Conservation (phyloP, 2,329 filamentous ascomycete species). For the Sporothrix globosa region DNA sequence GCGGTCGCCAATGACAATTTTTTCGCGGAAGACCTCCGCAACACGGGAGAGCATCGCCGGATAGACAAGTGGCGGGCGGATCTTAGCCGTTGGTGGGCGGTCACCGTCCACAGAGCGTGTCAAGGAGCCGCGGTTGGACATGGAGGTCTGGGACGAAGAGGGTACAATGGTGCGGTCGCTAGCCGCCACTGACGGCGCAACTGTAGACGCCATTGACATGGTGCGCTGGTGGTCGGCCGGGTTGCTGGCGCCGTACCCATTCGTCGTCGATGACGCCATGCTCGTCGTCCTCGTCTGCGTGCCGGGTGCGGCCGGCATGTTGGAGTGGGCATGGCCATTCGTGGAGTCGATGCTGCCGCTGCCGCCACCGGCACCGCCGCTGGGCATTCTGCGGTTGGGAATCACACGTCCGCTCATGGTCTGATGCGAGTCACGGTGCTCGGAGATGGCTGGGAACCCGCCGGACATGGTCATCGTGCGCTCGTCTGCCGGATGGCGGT, state of each 20-base stretch:
- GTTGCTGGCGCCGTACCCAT: slow-evolving; percentile 47
- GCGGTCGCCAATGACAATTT: slow-evolving; percentile 81
- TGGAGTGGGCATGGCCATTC: slow-evolving; percentile 37
- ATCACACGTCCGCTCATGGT: slow-evolving; percentile 93
- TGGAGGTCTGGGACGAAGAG: slow-evolving; percentile 41
- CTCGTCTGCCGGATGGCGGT: slow-evolving; percentile 74
- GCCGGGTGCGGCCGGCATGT: slow-evolving; percentile 33
- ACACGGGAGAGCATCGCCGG: slow-evolving; percentile 92
- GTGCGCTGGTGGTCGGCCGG: slow-evolving; percentile 53
- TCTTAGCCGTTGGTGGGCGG: slow-evolving; percentile 63
- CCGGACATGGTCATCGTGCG: slow-evolving; percentile 95
- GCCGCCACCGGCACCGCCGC: slow-evolving; percentile 37
- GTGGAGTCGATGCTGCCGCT: slow-evolving; percentile 40
- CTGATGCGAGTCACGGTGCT: slow-evolving; percentile 79
- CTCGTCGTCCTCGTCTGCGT: slow-evolving; percentile 49
- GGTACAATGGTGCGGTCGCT: slow-evolving; percentile 53
- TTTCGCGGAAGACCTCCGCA: slow-evolving; percentile 86
- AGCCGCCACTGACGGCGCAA: slow-evolving; percentile 66
- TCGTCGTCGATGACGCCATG: slow-evolving; percentile 44
- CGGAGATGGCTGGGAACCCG: slow-evolving; percentile 63
- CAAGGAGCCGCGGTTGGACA: slow-evolving; percentile 60
- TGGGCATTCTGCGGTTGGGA: slow-evolving; percentile 66
- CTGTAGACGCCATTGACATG: slow-evolving; percentile 91
- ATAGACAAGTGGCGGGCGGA: slow-evolving; percentile 82
- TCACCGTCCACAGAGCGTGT: slow-evolving; percentile 58